Conservation (phyloP, 208 protist genomes). For the Novymonas esmeraldas region DNA sequence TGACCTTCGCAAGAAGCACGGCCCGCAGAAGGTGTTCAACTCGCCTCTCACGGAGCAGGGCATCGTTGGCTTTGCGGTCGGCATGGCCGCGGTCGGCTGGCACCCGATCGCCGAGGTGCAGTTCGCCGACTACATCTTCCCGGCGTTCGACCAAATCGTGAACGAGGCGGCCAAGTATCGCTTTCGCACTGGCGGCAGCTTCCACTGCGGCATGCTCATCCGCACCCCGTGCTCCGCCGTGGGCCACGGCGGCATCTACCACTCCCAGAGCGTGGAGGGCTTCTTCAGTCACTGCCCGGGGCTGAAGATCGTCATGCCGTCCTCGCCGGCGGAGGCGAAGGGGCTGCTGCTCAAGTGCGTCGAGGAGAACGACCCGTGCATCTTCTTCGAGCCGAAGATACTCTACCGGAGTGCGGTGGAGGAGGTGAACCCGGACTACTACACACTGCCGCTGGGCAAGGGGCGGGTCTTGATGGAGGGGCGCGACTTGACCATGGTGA, state of each 20-base stretch:
- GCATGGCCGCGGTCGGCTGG: slow-evolving; percentile 88
- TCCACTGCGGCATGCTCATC: slow-evolving; percentile 95
- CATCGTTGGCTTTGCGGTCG: slow-evolving; percentile 98
- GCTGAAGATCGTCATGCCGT: slow-evolving; percentile 85
- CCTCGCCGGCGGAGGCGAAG: slow-evolving; percentile 79
- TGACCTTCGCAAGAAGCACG: slow-evolving; percentile 85
- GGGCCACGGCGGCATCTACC: slow-evolving; percentile 97
- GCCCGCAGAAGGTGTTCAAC: slow-evolving; percentile 95
- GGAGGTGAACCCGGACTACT: slow-evolving; percentile 94
- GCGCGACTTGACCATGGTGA: slow-evolving; percentile 96
- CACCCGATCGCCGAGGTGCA: slow-evolving; percentile 98
- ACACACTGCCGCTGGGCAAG: slow-evolving; percentile 94
- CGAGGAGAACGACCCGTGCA: slow-evolving; percentile 91
- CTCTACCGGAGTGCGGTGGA: slow-evolving; percentile 93
- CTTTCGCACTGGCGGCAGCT: slow-evolving; percentile 95
- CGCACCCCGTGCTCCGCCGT: slow-evolving; percentile 96
- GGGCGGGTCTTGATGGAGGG: slow-evolving; percentile 91
- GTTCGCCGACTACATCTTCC: slow-evolving; percentile 99
- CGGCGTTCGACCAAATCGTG: slow-evolving; percentile 98
- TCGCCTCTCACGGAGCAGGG: slow-evolving; percentile 97
- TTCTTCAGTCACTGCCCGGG: slow-evolving; percentile 97
- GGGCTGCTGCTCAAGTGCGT: slow-evolving; percentile 94
- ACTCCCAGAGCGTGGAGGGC: slow-evolving; percentile 96
- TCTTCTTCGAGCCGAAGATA: slow-evolving; percentile 98
- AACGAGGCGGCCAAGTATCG: slow-evolving; percentile 99